A percentile compares a stretch with the other conserved stretches of the same genome.
phyloP scores from a whole-genome alignment of 2,329 filamentous ascomycete species.

The Colletotrichum limetticola region DNA sequence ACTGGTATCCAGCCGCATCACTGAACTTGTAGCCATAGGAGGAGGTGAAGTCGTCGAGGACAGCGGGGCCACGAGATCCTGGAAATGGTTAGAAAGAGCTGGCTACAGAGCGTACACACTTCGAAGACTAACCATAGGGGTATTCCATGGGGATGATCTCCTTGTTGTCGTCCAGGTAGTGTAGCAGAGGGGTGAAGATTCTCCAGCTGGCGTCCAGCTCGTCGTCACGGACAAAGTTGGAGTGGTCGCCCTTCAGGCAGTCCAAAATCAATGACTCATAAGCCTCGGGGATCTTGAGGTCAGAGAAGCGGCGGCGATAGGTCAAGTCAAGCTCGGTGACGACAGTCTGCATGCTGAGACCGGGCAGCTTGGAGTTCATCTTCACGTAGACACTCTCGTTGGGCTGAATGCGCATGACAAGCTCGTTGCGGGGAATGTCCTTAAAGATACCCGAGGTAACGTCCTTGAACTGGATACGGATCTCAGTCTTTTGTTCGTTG shows the following conservation, averaged over 20 bases:
- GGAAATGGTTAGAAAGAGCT: constrained; percentile 36
- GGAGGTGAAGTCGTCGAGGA: constrained; percentile 97
- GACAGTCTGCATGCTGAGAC: constrained; percentile 99
- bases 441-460: constrained; percentile 99
- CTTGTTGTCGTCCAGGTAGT: constrained; percentile 99
- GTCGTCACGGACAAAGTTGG: constrained; percentile 97
- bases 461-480: constrained; percentile 99
- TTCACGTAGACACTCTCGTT: constrained; percentile 99
- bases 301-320: constrained; percentile 97
- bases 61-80: constrained; percentile 96
- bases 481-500: constrained; percentile 99
- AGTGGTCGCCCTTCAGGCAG: constrained; percentile 98
- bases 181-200: constrained; percentile 95
- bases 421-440: constrained; percentile 98
- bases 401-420: constrained; percentile 98
- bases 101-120: background rate
- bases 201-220: constrained; percentile 98
- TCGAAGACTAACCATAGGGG: constrained; percentile 82
- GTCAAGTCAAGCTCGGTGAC: constrained; percentile 98
- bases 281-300: constrained; percentile 98
- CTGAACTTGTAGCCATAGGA: constrained; percentile 99
- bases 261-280: constrained; percentile 98
- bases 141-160: constrained; percentile 99
- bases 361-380: constrained; percentile 99
- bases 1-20: constrained; percentile 95